Evolutionary conservation across 1,284 basidiomycete genomes (phyloP).

Genomic region (Boletellus deceptivus): DNA sequence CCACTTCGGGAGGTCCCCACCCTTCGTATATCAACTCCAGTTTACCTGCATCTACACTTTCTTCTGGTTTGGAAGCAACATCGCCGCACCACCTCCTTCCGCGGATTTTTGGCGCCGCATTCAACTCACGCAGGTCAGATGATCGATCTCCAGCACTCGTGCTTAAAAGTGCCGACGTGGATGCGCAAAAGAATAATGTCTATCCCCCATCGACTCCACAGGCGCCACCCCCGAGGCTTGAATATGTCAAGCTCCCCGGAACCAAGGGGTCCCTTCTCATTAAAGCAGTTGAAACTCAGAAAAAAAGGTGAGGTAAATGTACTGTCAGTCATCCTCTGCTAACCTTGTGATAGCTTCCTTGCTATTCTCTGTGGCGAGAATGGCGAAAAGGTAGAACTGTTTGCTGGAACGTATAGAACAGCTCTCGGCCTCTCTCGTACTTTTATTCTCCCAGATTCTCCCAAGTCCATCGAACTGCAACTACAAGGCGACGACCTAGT

Average conservation of each 20-base stretch:
- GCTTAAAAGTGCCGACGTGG: constrained; percentile 35
- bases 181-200: constrained; percentile 31
- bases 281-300: constrained; percentile 82
- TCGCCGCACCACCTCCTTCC: constrained; percentile 63
- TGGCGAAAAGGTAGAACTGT: constrained; percentile 88
- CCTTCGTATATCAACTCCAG: constrained; percentile 10
- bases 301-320: constrained; percentile 64
- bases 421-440: constrained; percentile 79
- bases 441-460: constrained; percentile 86
- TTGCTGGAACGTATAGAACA: constrained; percentile 81
- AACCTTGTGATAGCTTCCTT: constrained; percentile 59
- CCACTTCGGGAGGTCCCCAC: constrained; percentile 20
- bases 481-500: constrained; percentile 89
- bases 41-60: constrained; percentile 30
- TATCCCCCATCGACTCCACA: constrained; percentile 41
- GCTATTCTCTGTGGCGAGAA: constrained; percentile 89
- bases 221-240: constrained; percentile 76
- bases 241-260: constrained; percentile 88
- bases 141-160: constrained; percentile 42
- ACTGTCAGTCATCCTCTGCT: constrained; percentile 3
- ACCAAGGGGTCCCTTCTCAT: constrained; percentile 81
- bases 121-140: constrained; percentile 56
- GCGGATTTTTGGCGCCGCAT: constrained; percentile 65
- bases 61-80: constrained; percentile 37
- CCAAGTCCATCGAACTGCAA: constrained; percentile 79